phyloP scores from a whole-genome alignment of 257 asterid genomes.

The Leptodermis oblonga region DNA sequence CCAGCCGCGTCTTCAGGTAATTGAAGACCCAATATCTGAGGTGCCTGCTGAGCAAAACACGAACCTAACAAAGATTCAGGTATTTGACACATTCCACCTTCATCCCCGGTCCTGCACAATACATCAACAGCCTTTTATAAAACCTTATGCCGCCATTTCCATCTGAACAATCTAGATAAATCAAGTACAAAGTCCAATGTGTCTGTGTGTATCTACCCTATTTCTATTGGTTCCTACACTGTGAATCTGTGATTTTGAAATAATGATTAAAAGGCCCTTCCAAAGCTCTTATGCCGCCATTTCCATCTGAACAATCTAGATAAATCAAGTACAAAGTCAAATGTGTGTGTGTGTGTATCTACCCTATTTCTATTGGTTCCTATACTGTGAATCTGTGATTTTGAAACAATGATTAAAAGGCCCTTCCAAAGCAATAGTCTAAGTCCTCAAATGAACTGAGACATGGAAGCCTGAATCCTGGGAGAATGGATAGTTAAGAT shows the following conservation, averaged over 20 bases:
- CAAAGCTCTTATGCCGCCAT: not conserved
- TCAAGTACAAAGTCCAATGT: not conserved
- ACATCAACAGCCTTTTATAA: conserved; percentile 1
- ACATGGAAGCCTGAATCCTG: not conserved
- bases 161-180: not conserved
- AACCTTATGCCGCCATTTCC: not conserved
- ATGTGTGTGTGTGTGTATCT: not conserved
- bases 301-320: not conserved
- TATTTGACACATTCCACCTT: conserved; percentile 44
- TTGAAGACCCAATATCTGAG: conserved; percentile 65
- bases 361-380: not conserved
- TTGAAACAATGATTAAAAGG: too few species aligned
- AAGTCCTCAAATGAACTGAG: too few species aligned
- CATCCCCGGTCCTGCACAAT: conserved; percentile 47
- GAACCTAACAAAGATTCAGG: conserved; percentile 47
- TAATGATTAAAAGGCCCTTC: too few species aligned
- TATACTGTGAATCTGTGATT: too few species aligned
- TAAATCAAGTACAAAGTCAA: not conserved
- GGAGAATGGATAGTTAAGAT: not conserved
- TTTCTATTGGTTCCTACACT: not conserved
- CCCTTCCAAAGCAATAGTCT: too few species aligned
- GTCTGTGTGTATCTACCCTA: not conserved
- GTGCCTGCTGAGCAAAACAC: conserved; percentile 43
- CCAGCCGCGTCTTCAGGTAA: conserved; percentile 44
- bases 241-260: too few species aligned